Evolutionary conservation across 1,284 basidiomycete genomes (phyloP).

Genomic region (Lentinula novae-zelandiae): DNA sequence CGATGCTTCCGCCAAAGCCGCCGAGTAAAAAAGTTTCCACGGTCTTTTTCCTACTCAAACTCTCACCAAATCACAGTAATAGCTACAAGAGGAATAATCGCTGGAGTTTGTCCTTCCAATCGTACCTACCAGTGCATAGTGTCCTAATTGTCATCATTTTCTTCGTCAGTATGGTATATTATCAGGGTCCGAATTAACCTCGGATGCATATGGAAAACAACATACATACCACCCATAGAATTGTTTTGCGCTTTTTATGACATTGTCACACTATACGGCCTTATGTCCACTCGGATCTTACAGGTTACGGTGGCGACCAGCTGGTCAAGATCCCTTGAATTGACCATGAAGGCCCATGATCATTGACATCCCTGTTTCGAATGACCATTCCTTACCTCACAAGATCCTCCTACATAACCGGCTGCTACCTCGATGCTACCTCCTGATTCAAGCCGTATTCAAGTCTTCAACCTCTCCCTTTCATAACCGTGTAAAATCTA

Average conservation of each 20-base stretch:
- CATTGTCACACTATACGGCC: background rate
- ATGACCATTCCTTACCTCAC: background rate
- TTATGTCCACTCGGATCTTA: background rate
- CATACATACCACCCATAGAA: background rate
- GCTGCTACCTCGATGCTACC: no score
- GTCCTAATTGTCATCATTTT: background rate
- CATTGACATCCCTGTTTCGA: background rate
- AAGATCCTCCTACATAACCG: no score
- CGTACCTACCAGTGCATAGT: background rate
- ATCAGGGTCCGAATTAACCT: background rate
- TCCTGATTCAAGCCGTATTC: no score
- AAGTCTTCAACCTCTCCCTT: no score
- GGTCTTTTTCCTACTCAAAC: background rate
- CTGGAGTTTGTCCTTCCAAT: background rate
- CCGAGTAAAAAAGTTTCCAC: background rate
- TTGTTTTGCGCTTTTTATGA: background rate
- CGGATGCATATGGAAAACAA: background rate
- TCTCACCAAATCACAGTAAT: background rate
- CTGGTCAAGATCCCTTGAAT: background rate
- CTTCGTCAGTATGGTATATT: background rate
- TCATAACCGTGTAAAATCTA: no score
- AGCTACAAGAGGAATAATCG: no score
- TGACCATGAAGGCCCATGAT: background rate
- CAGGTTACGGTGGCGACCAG: background rate
- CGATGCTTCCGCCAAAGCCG: background rate